phyloP scores from a whole-genome alignment of 176 grass and related monocot species.

The Ampelocalamus luodianensis region DNA sequence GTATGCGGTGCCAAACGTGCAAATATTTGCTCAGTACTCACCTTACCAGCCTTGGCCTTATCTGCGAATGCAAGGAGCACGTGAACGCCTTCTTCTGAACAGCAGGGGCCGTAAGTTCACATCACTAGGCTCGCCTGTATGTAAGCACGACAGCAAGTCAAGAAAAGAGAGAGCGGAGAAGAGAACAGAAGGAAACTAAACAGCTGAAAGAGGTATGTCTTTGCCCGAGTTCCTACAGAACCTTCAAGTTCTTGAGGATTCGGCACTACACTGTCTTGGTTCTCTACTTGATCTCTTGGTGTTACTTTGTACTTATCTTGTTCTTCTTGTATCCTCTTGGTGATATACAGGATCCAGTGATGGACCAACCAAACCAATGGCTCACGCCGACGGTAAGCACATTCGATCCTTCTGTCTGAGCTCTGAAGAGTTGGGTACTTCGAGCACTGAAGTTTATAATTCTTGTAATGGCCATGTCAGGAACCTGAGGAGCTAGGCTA shows the following conservation, averaged over 20 bases:
- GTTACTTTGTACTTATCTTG: not conserved
- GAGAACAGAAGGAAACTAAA: not conserved
- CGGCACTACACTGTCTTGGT: not conserved
- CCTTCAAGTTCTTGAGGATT: not conserved
- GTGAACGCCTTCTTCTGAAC: slow-evolving; percentile 43
- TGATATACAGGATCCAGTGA: slow-evolving; percentile 3
- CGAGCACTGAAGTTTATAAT: not conserved
- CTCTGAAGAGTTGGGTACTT: not conserved
- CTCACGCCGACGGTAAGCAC: slow-evolving; percentile 40
- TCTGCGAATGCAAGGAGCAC: slow-evolving; percentile 34
- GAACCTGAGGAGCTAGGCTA: slow-evolving; percentile 45
- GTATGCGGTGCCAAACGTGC: slow-evolving; percentile 44
- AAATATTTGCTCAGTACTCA: slow-evolving; percentile 4
- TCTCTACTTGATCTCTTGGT: not conserved
- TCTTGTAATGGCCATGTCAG: slow-evolving; percentile 36
- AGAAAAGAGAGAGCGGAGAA: not conserved
- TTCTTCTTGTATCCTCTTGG: not conserved
- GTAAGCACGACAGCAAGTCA: slow-evolving; percentile 26
- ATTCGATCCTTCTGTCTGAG: not conserved
- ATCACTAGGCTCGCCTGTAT: not conserved
- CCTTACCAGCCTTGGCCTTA: slow-evolving; percentile 12
- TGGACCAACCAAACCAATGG: slow-evolving; percentile 55
- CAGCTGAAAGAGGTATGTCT: not conserved
- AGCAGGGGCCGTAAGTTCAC: slow-evolving; percentile 37
- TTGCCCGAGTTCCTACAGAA: not conserved